phyloP scores from a whole-genome alignment of 257 asterid genomes.

The Hygrophila difformis region DNA sequence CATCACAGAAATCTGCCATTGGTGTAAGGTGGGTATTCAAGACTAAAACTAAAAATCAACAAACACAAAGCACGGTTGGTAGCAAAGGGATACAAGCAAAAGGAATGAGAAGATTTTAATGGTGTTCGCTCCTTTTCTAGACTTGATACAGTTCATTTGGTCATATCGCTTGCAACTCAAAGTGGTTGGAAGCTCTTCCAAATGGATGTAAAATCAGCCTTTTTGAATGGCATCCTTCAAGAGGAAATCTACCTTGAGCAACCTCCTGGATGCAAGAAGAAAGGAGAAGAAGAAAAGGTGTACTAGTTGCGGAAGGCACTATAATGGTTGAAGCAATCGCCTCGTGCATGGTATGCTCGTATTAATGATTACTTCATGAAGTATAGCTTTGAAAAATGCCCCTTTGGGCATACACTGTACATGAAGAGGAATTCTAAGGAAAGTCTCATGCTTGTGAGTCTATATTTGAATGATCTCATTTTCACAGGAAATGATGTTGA shows the following conservation, averaged over 20 bases:
- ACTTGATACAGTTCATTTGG: neutral
- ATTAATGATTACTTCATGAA: constrained; percentile 6
- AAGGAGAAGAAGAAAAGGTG: neutral
- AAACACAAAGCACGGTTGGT: too few species aligned
- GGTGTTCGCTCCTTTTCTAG: neutral
- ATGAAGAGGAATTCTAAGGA: neutral
- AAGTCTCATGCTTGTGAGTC: neutral
- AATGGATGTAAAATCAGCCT: constrained; percentile 7
- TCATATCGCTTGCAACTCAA: too few species aligned
- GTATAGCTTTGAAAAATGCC: constrained; percentile 1
- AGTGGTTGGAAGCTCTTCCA: too few species aligned
- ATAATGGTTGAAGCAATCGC: neutral
- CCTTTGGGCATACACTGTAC: constrained; percentile 7
- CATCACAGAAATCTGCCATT: constrained; percentile 1
- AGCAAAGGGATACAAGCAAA: too few species aligned
- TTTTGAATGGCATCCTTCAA: constrained; percentile 1
- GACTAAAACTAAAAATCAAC: neutral
- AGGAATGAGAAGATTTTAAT: neutral
- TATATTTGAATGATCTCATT: constrained; percentile 1
- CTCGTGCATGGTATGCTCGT: constrained; percentile 7
- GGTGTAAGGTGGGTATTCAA: constrained; percentile 4
- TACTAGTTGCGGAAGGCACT: neutral
- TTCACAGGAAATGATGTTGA: neutral
- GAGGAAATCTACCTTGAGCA: constrained; percentile 11
- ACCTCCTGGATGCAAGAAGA: constrained; percentile 2